phyloP scores from a whole-genome alignment of 2,329 filamentous ascomycete species.

The Xylariaceae sp. region DNA sequence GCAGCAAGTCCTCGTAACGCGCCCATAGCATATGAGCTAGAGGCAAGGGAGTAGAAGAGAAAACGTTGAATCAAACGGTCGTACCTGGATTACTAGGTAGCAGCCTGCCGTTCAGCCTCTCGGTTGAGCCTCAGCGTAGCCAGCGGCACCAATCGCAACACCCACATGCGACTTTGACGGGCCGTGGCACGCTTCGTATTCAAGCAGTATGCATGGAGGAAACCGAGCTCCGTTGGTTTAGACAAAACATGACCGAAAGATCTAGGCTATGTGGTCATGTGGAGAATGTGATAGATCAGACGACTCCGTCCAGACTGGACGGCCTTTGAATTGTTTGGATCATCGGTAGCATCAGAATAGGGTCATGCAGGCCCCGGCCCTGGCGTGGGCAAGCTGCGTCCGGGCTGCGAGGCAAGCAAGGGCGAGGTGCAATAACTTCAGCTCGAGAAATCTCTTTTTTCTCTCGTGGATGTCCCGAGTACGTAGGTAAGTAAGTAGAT shows the following conservation, averaged over 20 bases:
- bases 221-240: neutral
- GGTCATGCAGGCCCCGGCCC: conserved; percentile 24
- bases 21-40: neutral
- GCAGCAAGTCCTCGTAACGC: neutral
- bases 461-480: neutral
- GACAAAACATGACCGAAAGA: neutral
- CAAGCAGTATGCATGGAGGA: neutral
- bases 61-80: neutral
- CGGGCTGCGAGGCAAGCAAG: conserved; percentile 6
- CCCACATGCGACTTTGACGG: neutral
- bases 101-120: conserved; percentile 11
- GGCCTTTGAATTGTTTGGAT: conserved; percentile 19
- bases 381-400: conserved; percentile 27
- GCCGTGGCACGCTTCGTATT: neutral
- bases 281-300: conserved; percentile 28
- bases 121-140: conserved; percentile 11
- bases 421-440: neutral
- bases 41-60: neutral
- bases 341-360: conserved; percentile 11
- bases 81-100: neutral
- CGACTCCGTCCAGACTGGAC: conserved; percentile 8
- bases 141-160: neutral
- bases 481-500: neutral
- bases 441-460: neutral
- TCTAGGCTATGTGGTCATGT: neutral